These are phyloP conservation scores for Colletotrichum zoysiae DNA, from an alignment of 2,329 filamentous ascomycete species.

Conservation along the genomic window DNA sequence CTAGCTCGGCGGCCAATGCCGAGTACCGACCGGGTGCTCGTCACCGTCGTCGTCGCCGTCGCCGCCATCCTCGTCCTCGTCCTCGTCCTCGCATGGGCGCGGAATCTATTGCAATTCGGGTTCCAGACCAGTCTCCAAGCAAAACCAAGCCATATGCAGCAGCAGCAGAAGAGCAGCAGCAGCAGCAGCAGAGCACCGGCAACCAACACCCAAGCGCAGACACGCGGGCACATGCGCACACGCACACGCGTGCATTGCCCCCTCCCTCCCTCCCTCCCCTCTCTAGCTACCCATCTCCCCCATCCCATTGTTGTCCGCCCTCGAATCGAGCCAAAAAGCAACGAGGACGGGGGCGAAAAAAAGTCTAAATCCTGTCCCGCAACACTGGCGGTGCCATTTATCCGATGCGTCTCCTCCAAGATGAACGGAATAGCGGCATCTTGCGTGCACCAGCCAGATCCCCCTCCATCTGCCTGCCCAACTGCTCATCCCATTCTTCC, in stretches of 20 bases:
- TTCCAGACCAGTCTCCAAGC: slow-evolving; percentile 14
- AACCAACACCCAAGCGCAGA: neutral
- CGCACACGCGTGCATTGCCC: neutral
- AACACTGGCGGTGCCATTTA: slow-evolving; percentile 14
- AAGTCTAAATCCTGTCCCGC: neutral
- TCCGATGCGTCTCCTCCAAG: slow-evolving; percentile 2
- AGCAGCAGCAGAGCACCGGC: neutral
- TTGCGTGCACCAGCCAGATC: neutral
- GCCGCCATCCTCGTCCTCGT: neutral
- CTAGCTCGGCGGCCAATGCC: slow-evolving; percentile 11
- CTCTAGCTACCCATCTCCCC: no score
- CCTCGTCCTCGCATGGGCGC: neutral
- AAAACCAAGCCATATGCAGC: neutral
- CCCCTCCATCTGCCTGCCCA: slow-evolving; percentile 4
- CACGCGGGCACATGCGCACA: slow-evolving; percentile 9
- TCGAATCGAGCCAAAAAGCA: neutral
- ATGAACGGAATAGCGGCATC: neutral
- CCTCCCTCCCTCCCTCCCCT: neutral
- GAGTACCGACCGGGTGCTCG: neutral
- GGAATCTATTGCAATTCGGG: neutral
- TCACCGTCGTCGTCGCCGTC: no score
- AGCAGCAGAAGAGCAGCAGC: neutral
- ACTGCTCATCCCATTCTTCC: neutral
- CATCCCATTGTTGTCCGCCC: neutral
- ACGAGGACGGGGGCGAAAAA: neutral